Conservation (phyloP, 1,139 yeast genomes). For the Nakaseomyces uthaithaninus region DNA sequence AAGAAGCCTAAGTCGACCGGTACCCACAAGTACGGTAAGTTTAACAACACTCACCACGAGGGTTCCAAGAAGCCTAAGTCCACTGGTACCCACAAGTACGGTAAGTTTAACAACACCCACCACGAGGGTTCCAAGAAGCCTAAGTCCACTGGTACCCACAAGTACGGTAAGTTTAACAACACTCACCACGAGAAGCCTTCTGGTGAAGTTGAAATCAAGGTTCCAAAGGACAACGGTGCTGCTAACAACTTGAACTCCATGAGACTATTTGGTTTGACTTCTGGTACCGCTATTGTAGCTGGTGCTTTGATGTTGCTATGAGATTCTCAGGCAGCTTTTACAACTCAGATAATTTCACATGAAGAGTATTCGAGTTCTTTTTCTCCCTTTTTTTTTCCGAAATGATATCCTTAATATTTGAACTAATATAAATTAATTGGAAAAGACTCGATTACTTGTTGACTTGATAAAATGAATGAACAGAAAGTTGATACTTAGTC, state of each 20-base stretch:
- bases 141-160: conserved; percentile 41
- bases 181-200: conserved; percentile 30
- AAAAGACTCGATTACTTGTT: too few relatives aligned
- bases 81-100: conserved; percentile 27
- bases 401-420: too few relatives aligned
- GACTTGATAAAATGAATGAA: too few relatives aligned
- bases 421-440: too few relatives aligned
- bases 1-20: conserved; percentile 34
- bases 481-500: too few relatives aligned
- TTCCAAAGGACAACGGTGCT: conserved; percentile 23
- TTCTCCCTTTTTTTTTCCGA: too few relatives aligned
- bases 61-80: conserved; percentile 22
- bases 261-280: conserved; percentile 28
- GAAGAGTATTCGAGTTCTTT: too few relatives aligned
- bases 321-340: too few relatives aligned
- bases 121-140: conserved; percentile 29
- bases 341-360: too few relatives aligned
- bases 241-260: conserved; percentile 25
- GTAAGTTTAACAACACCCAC: conserved; percentile 43
- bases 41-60: conserved; percentile 38
- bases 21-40: conserved; percentile 41
- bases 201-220: conserved; percentile 16
- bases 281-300: conserved; percentile 34
- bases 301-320: conserved; percentile 35
- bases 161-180: conserved; percentile 39